These are phyloP conservation scores for Pseudopediastrum boryanum DNA, from an alignment of 139 green algal genomes.

Conservation along the genomic window DNA sequence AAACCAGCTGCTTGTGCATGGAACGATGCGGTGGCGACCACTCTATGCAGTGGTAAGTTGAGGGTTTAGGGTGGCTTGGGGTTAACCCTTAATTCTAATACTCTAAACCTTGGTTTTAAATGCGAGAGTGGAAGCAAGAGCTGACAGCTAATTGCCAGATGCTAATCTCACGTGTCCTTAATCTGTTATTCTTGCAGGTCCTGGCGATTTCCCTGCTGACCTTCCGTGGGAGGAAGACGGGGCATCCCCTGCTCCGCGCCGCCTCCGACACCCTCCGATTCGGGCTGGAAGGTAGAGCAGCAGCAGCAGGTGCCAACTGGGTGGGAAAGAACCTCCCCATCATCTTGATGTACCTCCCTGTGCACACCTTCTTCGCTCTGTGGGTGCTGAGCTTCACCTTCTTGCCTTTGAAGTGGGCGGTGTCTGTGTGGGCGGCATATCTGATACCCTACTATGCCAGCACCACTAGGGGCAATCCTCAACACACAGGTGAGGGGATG, in stretches of 20 bases:
- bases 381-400: slow-evolving; percentile 52
- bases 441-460: slow-evolving; percentile 70
- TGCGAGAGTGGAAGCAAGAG: too few species aligned
- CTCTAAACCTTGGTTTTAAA: too few species aligned
- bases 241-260: background rate
- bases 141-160: too few species aligned
- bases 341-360: slow-evolving; percentile 61
- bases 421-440: slow-evolving; percentile 26
- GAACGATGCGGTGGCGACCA: too few species aligned
- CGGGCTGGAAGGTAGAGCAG: background rate
- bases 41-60: too few species aligned
- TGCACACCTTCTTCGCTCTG: slow-evolving; percentile 47
- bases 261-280: slow-evolving; percentile 17
- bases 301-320: slow-evolving; percentile 16
- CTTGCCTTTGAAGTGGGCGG: slow-evolving; percentile 36
- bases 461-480: slow-evolving; percentile 57
- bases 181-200: slow-evolving; percentile 36
- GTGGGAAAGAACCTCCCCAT: slow-evolving; percentile 47
- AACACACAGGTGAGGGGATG: slow-evolving; percentile 74
- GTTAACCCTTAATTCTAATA: too few species aligned
- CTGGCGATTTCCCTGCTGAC: slow-evolving; percentile 56
- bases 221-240: slow-evolving; percentile 32
- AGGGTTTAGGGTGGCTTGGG: too few species aligned
- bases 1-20: too few species aligned
- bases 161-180: too few species aligned